Conservation (phyloP, 768 basidiomycete species). For the Hygrophorus pudorinus region DNA sequence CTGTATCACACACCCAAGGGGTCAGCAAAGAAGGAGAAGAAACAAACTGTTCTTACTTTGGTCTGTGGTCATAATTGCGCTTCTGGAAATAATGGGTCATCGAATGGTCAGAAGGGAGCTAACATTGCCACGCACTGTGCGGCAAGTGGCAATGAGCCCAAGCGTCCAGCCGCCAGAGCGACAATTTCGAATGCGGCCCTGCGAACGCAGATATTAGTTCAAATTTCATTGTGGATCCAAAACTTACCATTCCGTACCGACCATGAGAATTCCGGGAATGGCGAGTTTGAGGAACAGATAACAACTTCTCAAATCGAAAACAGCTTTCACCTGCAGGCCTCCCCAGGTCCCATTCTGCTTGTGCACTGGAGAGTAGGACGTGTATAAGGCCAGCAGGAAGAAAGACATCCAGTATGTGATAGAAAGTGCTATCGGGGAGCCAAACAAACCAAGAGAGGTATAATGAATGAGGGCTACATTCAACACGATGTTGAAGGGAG, state of each 20-base stretch:
- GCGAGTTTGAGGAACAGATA: conserved; percentile 53
- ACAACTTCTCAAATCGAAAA: conserved; percentile 42
- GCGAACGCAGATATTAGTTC: not conserved
- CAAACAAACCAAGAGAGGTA: conserved; percentile 52
- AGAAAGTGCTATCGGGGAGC: conserved; percentile 58
- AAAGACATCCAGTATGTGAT: conserved; percentile 66
- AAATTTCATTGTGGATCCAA: not conserved
- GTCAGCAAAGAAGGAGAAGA: not conserved
- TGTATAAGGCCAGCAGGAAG: conserved; percentile 37
- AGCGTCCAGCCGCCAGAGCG: conserved; percentile 62
- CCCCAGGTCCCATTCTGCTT: conserved; percentile 54
- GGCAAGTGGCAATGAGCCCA: conserved; percentile 58
- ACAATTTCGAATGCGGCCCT: conserved; percentile 83
- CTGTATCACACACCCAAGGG: conserved; percentile 19
- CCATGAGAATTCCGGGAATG: conserved; percentile 71
- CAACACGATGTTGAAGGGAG: conserved; percentile 54
- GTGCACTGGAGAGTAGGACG: conserved; percentile 42
- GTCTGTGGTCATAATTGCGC: conserved; percentile 62
- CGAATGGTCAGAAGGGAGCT: too few relatives aligned
- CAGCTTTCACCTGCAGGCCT: conserved; percentile 35
- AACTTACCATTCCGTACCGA: conserved; percentile 68
- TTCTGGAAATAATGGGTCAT: too few relatives aligned
- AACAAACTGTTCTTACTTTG: conserved; percentile 35
- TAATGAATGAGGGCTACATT: conserved; percentile 56
- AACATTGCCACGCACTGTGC: conserved; percentile 48